Conservation (phyloP, 495 filamentous ascomycete genomes). For the Astrocystis sublimbata region DNA sequence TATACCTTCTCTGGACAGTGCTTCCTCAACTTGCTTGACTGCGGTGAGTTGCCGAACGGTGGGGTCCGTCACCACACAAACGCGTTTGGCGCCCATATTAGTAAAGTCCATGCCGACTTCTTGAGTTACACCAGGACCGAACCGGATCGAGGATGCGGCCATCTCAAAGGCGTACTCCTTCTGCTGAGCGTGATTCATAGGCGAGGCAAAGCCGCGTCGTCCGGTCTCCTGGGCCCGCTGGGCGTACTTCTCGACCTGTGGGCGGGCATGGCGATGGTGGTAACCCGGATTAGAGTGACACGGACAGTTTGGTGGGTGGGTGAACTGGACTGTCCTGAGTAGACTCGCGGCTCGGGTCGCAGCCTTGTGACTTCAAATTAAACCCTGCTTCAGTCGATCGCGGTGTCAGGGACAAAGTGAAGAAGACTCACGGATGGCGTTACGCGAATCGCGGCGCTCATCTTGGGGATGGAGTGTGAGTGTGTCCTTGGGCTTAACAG, state of each 20-base stretch:
- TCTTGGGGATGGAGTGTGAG: conserved; percentile 25
- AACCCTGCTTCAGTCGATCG: neutral
- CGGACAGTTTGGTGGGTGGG: conserved; percentile 85
- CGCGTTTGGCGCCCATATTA: conserved; percentile 83
- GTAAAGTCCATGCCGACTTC: conserved; percentile 99
- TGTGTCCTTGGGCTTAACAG: neutral
- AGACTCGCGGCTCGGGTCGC: conserved; percentile 78
- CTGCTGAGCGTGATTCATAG: conserved; percentile 65
- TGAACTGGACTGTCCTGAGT: conserved; percentile 84
- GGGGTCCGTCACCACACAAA: conserved; percentile 86
- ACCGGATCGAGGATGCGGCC: conserved; percentile 90
- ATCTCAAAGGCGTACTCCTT: conserved; percentile 99
- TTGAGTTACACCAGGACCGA: conserved; percentile 88
- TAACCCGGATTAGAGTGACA: conserved; percentile 86
- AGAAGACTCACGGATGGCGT: conserved; percentile 48
- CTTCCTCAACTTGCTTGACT: conserved; percentile 81
- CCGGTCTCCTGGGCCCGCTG: conserved; percentile 52
- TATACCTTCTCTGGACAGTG: conserved; percentile 72
- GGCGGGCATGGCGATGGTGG: conserved; percentile 62
- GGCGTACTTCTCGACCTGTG: conserved; percentile 53
- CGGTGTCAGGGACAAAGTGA: neutral
- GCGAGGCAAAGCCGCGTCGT: conserved; percentile 63
- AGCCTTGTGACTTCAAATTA: conserved; percentile 47
- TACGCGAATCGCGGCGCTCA: conserved; percentile 59
- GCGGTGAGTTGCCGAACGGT: conserved; percentile 78